Evolutionary conservation across 352 stramenopile genomes (phyloP).

Genomic region (Pythium coloratum): DNA sequence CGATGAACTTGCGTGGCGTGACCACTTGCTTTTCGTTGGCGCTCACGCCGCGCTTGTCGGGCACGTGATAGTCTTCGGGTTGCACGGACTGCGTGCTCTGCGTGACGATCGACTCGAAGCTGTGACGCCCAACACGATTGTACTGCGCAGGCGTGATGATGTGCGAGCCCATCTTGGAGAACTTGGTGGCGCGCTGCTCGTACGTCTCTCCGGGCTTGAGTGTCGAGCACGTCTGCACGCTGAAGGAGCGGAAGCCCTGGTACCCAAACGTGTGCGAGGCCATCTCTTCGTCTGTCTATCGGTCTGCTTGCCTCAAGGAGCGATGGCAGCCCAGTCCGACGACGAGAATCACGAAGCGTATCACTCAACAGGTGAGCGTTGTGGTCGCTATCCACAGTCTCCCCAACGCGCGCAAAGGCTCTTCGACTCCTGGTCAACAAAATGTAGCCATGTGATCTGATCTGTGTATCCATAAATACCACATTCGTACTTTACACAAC

Average conservation of each 20-base stretch:
- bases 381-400: not conserved
- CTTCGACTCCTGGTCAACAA: not conserved
- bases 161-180: constrained; percentile 69
- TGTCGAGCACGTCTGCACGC: constrained; percentile 61
- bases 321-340: not conserved
- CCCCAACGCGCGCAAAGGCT: not conserved
- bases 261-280: constrained; percentile 48
- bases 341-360: not conserved
- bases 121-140: constrained; percentile 55
- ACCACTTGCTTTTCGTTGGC: constrained; percentile 38
- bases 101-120: constrained; percentile 54
- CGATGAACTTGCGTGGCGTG: constrained; percentile 54
- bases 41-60: constrained; percentile 58
- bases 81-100: constrained; percentile 45
- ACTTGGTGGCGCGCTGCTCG: constrained; percentile 68
- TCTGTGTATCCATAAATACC: constrained; percentile 13
- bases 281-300: constrained; percentile 8
- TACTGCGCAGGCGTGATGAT: constrained; percentile 60
- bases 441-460: constrained; percentile 20
- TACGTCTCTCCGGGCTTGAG: constrained; percentile 79
- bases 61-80: constrained; percentile 60
- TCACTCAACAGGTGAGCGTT: not conserved
- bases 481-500: constrained; percentile 10
- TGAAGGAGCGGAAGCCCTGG: constrained; percentile 79
- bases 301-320: not conserved